Conservation (phyloP, 768 basidiomycete species). For the Serendipita sp. region DNA sequence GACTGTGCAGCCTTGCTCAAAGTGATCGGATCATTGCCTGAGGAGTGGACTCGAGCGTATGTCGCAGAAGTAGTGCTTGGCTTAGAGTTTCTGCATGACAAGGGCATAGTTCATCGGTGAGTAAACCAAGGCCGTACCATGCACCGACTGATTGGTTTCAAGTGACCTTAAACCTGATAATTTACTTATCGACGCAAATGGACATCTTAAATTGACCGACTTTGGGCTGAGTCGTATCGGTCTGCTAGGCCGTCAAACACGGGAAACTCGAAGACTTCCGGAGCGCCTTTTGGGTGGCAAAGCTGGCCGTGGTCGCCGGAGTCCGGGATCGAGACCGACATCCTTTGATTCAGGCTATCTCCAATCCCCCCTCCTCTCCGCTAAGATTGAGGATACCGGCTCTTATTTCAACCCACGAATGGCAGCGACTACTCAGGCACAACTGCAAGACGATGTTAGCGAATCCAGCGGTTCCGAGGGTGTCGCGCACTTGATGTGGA, state of each 20-base stretch:
- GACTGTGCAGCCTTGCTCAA: slow-evolving; percentile 97
- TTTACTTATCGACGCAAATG: slow-evolving; percentile 87
- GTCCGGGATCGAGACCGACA: slow-evolving; percentile 64
- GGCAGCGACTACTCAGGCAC: slow-evolving; percentile 26
- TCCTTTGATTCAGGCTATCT: slow-evolving; percentile 67
- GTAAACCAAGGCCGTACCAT: slow-evolving; percentile 15
- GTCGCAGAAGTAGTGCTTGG: slow-evolving; percentile 92
- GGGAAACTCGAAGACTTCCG: slow-evolving; percentile 31
- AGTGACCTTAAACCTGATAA: slow-evolving; percentile 99
- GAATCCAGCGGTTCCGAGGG: slow-evolving; percentile 83
- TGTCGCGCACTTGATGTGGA: slow-evolving; percentile 24
- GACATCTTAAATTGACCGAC: slow-evolving; percentile 94
- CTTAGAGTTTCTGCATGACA: slow-evolving; percentile 88
- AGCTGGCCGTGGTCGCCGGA: slow-evolving; percentile 32
- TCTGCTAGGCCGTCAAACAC: slow-evolving; percentile 91
- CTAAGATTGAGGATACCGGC: slow-evolving; percentile 41
- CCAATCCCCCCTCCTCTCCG: slow-evolving; percentile 54
- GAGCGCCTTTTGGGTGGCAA: slow-evolving; percentile 17
- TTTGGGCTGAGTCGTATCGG: slow-evolving; percentile 95
- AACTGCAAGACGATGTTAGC: slow-evolving; percentile 61
- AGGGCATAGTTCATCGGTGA: slow-evolving; percentile 92
- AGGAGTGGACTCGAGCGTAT: slow-evolving; percentile 95
- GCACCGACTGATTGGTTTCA: slow-evolving; percentile 11
- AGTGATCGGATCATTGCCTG: slow-evolving; percentile 77
- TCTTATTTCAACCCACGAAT: slow-evolving; percentile 69